Conservation (phyloP, 2,329 filamentous ascomycete genomes). For the Teratosphaeria viscida region DNA sequence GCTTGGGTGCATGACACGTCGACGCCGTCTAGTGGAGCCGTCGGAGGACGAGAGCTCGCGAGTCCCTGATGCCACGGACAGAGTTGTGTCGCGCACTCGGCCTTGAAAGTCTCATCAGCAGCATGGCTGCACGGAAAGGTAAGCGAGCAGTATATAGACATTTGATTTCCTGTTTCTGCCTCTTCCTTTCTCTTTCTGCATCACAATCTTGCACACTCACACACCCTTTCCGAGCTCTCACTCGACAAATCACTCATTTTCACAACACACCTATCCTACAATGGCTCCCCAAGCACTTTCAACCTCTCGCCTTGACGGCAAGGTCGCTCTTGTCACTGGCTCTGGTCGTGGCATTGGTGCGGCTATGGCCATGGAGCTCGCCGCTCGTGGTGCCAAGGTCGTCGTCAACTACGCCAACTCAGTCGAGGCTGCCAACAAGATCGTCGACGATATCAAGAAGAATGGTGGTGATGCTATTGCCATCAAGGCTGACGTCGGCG, state of each 20-base stretch:
- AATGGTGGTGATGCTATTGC: slow-evolving; percentile 52
- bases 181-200: not conserved
- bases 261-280: slow-evolving; percentile 13
- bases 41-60: not conserved
- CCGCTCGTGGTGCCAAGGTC: slow-evolving; percentile 54
- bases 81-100: slow-evolving; percentile 1
- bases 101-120: slow-evolving; percentile 2
- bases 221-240: not conserved
- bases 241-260: not conserved
- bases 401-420: slow-evolving; percentile 60
- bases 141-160: slow-evolving; percentile 3
- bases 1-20: not conserved
- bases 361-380: slow-evolving; percentile 57
- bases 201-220: not conserved
- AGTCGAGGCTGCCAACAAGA: slow-evolving; percentile 51
- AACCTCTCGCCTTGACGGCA: slow-evolving; percentile 43
- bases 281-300: slow-evolving; percentile 28
- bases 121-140: slow-evolving; percentile 1
- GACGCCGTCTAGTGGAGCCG: not conserved
- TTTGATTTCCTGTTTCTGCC: not conserved
- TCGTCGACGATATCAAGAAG: slow-evolving; percentile 56
- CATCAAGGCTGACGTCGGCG: slow-evolving; percentile 57
- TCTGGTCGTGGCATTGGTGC: slow-evolving; percentile 55
- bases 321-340: slow-evolving; percentile 45
- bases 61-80: not conserved